A percentile compares a stretch with the other conserved stretches of the same genome.
These are phyloP conservation scores for Rhizoclosmatium globosum DNA, from an alignment of 192 early-diverging fungal species.

Conservation along the genomic window DNA sequence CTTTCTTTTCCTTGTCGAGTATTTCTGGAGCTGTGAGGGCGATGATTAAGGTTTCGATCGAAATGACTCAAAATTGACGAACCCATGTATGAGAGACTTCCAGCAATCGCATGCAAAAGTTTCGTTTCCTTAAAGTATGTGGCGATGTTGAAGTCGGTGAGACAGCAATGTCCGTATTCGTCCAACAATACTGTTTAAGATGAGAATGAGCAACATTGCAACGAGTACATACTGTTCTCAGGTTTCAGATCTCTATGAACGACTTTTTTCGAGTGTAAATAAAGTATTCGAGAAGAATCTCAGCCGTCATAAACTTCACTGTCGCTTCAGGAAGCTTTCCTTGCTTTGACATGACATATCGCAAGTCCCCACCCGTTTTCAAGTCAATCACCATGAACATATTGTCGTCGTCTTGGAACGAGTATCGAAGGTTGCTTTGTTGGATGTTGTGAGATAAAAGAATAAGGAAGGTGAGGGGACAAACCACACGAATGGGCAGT, in stretches of 20 bases:
- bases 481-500: conserved; percentile 23
- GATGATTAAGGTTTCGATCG: conserved; percentile 71
- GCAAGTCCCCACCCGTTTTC: conserved; percentile 65
- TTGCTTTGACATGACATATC: conserved; percentile 55
- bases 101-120: conserved; percentile 82
- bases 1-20: conserved; percentile 49
- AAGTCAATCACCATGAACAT: conserved; percentile 72
- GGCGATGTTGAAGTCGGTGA: conserved; percentile 98
- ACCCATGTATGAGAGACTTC: conserved; percentile 91
- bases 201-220: conserved; percentile 70
- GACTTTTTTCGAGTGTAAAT: conserved; percentile 56
- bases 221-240: conserved; percentile 40
- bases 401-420: conserved; percentile 71
- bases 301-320: conserved; percentile 51
- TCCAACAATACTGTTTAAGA: conserved; percentile 74
- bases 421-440: conserved; percentile 72
- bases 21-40: conserved; percentile 56
- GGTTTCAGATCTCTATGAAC: conserved; percentile 61
- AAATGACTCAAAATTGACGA: conserved; percentile 61
- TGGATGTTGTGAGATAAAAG: conserved; percentile 48
- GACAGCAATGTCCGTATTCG: conserved; percentile 83
- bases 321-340: conserved; percentile 50
- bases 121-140: conserved; percentile 72
- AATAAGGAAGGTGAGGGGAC: background rate
- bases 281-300: conserved; percentile 51